Percentiles rank a stretch among this genome's conserved stretches.
Evolutionary conservation across 1,284 basidiomycete genomes (phyloP).

Genomic region (Naganishia sp.): DNA sequence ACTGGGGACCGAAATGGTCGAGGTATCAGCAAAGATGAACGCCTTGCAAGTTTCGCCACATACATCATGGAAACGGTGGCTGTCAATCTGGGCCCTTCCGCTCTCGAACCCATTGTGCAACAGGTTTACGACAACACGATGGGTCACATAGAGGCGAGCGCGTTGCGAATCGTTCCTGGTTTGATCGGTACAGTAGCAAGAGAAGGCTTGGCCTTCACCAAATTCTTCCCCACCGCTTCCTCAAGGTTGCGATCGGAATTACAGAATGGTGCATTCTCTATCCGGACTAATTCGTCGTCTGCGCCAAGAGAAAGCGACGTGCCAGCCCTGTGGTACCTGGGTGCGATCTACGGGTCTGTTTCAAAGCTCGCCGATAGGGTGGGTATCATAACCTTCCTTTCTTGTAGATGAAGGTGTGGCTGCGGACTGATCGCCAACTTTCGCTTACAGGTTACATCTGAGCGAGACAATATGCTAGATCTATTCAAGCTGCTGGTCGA

Average conservation of each 20-base stretch:
- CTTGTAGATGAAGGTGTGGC: no score
- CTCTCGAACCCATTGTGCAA: slow-evolving; percentile 80
- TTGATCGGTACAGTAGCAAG: slow-evolving; percentile 69
- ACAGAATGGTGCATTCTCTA: slow-evolving; percentile 86
- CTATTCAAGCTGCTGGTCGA: slow-evolving; percentile 72
- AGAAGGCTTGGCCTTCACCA: slow-evolving; percentile 73
- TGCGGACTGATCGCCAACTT: no score
- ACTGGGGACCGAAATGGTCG: slow-evolving; percentile 56
- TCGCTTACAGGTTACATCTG: slow-evolving; percentile 6
- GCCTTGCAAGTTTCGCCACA: slow-evolving; percentile 53
- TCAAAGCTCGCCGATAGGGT: slow-evolving; percentile 45
- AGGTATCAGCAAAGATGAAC: slow-evolving; percentile 46
- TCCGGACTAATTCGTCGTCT: slow-evolving; percentile 82
- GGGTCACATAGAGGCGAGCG: slow-evolving; percentile 80
- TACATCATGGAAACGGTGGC: slow-evolving; percentile 85
- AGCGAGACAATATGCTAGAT: slow-evolving; percentile 57
- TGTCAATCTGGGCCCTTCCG: slow-evolving; percentile 80
- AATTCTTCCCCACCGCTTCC: slow-evolving; percentile 77
- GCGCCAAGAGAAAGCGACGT: slow-evolving; percentile 84
- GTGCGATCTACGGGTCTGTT: slow-evolving; percentile 37
- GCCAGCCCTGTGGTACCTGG: slow-evolving; percentile 78
- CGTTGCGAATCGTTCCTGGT: slow-evolving; percentile 82
- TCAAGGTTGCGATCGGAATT: slow-evolving; percentile 83
- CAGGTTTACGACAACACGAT: slow-evolving; percentile 78
- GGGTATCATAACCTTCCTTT: slow-evolving; percentile 18